These are phyloP conservation scores for Tulasnella sp. DNA, from an alignment of 768 basidiomycete genomes.

Conservation along the genomic window DNA sequence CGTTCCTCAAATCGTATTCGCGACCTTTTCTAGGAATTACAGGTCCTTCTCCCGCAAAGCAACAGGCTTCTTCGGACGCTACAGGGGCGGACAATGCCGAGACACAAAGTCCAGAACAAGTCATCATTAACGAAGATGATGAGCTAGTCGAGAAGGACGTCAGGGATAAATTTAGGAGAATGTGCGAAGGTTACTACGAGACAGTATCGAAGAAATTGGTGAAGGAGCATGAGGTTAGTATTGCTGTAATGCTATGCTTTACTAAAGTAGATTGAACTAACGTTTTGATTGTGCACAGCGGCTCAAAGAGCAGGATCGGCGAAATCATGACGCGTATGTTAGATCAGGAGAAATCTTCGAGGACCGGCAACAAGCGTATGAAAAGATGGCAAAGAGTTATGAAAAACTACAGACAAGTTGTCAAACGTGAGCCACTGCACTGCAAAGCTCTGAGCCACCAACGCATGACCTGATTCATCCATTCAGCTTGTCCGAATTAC, in stretches of 20 bases:
- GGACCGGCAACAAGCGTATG: constrained; percentile 95
- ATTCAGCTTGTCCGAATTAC: constrained; percentile 74
- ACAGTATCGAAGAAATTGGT: constrained; percentile 81
- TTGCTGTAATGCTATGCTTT: not conserved
- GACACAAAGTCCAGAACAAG: constrained; percentile 29
- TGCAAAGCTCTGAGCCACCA: not conserved
- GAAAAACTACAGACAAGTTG: constrained; percentile 83
- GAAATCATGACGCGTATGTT: constrained; percentile 98
- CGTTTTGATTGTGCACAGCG: constrained; percentile 37
- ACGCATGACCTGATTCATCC: not conserved
- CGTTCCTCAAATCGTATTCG: constrained; percentile 87
- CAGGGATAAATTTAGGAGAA: constrained; percentile 76
- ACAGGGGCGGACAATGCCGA: not conserved
- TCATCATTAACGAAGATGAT: constrained; percentile 29
- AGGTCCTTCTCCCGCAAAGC: constrained; percentile 49
- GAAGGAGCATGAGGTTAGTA: constrained; percentile 76
- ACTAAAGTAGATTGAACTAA: not conserved
- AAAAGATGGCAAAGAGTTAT: constrained; percentile 94
- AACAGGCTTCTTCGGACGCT: constrained; percentile 33
- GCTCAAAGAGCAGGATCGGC: constrained; percentile 89
- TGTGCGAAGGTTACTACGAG: constrained; percentile 91
- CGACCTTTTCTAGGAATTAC: constrained; percentile 79
- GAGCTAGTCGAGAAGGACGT: constrained; percentile 77
- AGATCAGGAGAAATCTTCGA: constrained; percentile 99
- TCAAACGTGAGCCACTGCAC: constrained; percentile 52